Evolutionary conservation across 495 filamentous ascomycete genomes (phyloP).

Genomic region (Pseudotulostoma volvatum): DNA sequence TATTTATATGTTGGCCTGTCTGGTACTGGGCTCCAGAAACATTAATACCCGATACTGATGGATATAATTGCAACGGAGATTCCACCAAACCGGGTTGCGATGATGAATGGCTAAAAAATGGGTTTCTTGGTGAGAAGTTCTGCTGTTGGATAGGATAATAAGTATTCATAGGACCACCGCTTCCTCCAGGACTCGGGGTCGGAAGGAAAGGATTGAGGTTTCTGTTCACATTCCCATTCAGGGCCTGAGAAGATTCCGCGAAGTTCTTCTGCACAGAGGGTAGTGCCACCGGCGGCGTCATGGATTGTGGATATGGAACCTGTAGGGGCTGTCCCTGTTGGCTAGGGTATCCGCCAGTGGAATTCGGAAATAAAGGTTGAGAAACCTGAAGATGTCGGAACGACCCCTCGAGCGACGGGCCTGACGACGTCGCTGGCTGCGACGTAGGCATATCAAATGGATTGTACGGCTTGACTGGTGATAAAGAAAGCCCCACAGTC

Average conservation of each 20-base stretch:
- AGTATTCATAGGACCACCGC: slow-evolving; percentile 10
- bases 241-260: slow-evolving; percentile 25
- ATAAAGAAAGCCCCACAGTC: no score
- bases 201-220: slow-evolving; percentile 38
- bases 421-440: slow-evolving; percentile 27
- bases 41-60: slow-evolving; percentile 14
- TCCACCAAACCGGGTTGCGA: slow-evolving; percentile 20
- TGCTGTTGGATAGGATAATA: no score
- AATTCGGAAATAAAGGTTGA: slow-evolving; percentile 63
- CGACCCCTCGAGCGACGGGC: slow-evolving; percentile 46
- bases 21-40: slow-evolving; percentile 12
- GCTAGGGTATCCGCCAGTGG: slow-evolving; percentile 58
- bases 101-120: slow-evolving; percentile 33
- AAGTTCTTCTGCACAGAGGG: slow-evolving; percentile 32
- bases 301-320: slow-evolving; percentile 35
- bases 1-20: neutral
- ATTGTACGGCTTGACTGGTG: slow-evolving; percentile 32
- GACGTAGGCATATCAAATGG: slow-evolving; percentile 45
- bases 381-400: slow-evolving; percentile 60
- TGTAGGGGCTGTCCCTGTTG: slow-evolving; percentile 34
- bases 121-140: slow-evolving; percentile 28
- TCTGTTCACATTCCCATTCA: slow-evolving; percentile 42
- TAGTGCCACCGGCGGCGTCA: slow-evolving; percentile 43
- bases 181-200: neutral
- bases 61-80: slow-evolving; percentile 20